These are phyloP conservation scores for Penicillium sp. DNA, from an alignment of 2,329 filamentous ascomycete genomes.

Conservation along the genomic window DNA sequence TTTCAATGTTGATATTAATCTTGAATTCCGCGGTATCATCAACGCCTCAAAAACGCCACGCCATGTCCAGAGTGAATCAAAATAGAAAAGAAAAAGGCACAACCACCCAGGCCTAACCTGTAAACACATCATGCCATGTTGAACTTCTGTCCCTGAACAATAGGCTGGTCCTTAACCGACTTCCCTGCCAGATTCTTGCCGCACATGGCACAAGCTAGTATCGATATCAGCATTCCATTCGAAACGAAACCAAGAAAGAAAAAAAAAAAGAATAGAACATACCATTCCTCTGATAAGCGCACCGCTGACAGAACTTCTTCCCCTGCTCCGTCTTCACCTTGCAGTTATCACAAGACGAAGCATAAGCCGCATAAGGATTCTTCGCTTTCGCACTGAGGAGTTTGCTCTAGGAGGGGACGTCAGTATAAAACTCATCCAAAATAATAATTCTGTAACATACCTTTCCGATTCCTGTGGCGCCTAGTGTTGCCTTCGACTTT, in stretches of 20 bases:
- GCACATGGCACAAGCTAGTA: constrained; percentile 61
- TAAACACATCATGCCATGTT: constrained; percentile 54
- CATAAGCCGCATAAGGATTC: constrained; percentile 65
- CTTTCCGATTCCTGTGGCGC: constrained; percentile 61
- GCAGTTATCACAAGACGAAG: constrained; percentile 61
- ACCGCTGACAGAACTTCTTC: constrained; percentile 60
- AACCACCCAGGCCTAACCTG: not conserved
- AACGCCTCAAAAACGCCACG: constrained; percentile 20
- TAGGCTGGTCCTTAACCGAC: constrained; percentile 49
- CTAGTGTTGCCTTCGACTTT: constrained; percentile 51
- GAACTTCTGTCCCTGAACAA: constrained; percentile 62
- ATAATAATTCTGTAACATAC: constrained; percentile 34
- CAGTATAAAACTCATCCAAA: not conserved
- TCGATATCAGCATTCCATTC: constrained; percentile 10
- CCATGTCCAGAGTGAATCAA: constrained; percentile 2
- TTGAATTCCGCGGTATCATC: constrained; percentile 1
- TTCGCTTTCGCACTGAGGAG: constrained; percentile 63
- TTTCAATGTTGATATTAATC: not conserved
- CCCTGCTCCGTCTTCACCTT: constrained; percentile 65
- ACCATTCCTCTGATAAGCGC: constrained; percentile 64
- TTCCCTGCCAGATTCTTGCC: constrained; percentile 56
- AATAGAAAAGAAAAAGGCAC: not conserved
- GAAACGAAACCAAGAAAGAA: not conserved
- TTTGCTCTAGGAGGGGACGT: constrained; percentile 54
- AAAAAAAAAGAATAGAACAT: constrained; percentile 26